A percentile compares a stretch with the other conserved stretches of the same genome.
These are phyloP conservation scores for Tagetes patula DNA, from an alignment of 129 eudicot genomes.

Conservation along the genomic window DNA sequence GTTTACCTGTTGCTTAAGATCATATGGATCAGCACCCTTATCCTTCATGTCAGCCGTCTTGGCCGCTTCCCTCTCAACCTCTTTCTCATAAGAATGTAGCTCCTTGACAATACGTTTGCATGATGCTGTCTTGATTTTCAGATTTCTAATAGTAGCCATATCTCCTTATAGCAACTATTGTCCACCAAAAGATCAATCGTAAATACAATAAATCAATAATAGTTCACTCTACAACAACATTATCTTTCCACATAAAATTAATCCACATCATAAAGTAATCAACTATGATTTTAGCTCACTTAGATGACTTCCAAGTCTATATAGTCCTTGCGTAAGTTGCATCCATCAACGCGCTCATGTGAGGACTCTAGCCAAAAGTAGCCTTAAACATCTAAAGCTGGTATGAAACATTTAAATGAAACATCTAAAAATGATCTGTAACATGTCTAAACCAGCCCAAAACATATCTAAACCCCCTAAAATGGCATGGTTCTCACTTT, in stretches of 20 bases:
- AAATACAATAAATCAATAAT: neutral
- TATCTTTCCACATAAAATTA: neutral
- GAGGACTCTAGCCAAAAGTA: no score
- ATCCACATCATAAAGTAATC: neutral
- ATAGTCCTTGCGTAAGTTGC: no score
- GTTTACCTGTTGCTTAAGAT: slow-evolving; percentile 90
- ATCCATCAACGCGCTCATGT: no score
- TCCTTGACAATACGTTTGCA: slow-evolving; percentile 93
- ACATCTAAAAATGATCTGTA: no score
- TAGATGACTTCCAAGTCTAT: no score
- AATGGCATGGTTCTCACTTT: no score
- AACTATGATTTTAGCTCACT: neutral
- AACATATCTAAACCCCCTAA: no score
- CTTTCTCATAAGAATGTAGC: slow-evolving; percentile 82
- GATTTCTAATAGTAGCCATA: slow-evolving; percentile 81
- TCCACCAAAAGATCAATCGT: neutral
- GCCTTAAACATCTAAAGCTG: no score
- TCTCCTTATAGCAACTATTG: neutral
- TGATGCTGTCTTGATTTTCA: slow-evolving; percentile 88
- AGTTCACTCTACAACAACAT: neutral
- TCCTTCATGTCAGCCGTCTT: slow-evolving; percentile 92
- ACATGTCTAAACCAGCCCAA: no score
- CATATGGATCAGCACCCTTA: slow-evolving; percentile 90
- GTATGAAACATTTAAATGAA: no score
- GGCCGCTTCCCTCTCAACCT: slow-evolving; percentile 91